These are phyloP conservation scores for Coemansia sp. DNA, from an alignment of 192 early-diverging fungal species.

Conservation along the genomic window DNA sequence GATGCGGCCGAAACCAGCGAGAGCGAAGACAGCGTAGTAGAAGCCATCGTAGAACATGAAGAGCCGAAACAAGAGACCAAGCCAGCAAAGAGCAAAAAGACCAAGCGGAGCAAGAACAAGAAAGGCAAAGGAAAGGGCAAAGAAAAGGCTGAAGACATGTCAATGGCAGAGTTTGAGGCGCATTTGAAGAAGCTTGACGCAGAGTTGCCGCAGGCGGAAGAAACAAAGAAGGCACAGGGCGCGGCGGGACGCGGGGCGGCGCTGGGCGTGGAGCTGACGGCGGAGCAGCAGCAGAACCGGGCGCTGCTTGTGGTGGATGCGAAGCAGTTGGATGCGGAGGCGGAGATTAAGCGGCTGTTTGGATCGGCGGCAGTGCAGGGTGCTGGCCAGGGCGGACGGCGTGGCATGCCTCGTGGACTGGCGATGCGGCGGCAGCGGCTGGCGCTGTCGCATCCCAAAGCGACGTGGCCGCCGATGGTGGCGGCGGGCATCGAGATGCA, in stretches of 20 bases:
- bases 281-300: conserved; percentile 41
- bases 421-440: conserved; percentile 27
- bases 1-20: conserved; percentile 9
- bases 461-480: conserved; percentile 70
- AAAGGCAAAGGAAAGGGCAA: conserved; percentile 13
- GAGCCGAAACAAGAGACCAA: neutral
- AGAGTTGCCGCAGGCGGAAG: conserved; percentile 12
- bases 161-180: conserved; percentile 45
- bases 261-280: conserved; percentile 27
- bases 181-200: conserved; percentile 29
- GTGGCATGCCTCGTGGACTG: conserved; percentile 11
- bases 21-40: neutral
- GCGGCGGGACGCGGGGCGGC: conserved; percentile 17
- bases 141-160: conserved; percentile 23
- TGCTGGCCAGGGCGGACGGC: neutral
- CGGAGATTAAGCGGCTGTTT: conserved; percentile 89
- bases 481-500: conserved; percentile 46
- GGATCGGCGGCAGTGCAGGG: conserved; percentile 75
- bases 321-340: conserved; percentile 74
- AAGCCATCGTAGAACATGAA: neutral
- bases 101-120: neutral
- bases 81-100: neutral
- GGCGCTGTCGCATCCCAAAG: conserved; percentile 70
- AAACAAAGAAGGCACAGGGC: conserved; percentile 1
- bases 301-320: conserved; percentile 57